phyloP scores from a whole-genome alignment of 371 early-diverging fungal species.

The Gilbertella persicaria region DNA sequence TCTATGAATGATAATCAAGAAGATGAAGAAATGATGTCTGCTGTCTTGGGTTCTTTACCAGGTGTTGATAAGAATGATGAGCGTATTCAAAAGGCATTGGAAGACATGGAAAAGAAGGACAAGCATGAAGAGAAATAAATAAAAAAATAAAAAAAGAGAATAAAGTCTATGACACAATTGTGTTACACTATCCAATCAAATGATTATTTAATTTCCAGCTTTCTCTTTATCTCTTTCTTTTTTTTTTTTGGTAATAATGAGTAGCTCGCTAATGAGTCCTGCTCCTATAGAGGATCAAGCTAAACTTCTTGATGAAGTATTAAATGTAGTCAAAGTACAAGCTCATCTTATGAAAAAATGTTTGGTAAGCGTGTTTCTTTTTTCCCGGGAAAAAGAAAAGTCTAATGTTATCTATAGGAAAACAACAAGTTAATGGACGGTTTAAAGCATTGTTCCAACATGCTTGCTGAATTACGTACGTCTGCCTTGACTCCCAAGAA shows the following conservation, averaged over 20 bases:
- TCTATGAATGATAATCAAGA: slow-evolving; percentile 71
- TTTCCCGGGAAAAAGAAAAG: not conserved
- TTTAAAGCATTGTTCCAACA: slow-evolving; percentile 90
- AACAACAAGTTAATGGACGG: slow-evolving; percentile 90
- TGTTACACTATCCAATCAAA: no score
- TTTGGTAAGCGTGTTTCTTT: slow-evolving; percentile 66
- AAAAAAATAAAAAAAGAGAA: slow-evolving; percentile 9
- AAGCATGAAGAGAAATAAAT: slow-evolving; percentile 47
- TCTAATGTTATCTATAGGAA: slow-evolving; percentile 52
- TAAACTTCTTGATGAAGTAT: slow-evolving; percentile 81
- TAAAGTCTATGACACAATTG: no score
- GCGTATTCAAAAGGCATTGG: slow-evolving; percentile 72
- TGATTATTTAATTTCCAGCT: not conserved
- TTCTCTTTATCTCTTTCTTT: not conserved
- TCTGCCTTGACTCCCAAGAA: slow-evolving; percentile 89
- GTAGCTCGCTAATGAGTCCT: slow-evolving; percentile 18
- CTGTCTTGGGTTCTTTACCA: slow-evolving; percentile 78
- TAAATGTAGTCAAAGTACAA: slow-evolving; percentile 85
- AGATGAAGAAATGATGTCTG: slow-evolving; percentile 58
- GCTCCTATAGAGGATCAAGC: slow-evolving; percentile 72
- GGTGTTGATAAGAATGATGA: slow-evolving; percentile 92
- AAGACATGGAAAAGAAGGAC: slow-evolving; percentile 55
- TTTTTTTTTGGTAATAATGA: not conserved
- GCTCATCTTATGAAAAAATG: slow-evolving; percentile 88
- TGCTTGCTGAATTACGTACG: slow-evolving; percentile 92